phyloP scores from a whole-genome alignment of 768 basidiomycete species.

The Epithele typhae region DNA sequence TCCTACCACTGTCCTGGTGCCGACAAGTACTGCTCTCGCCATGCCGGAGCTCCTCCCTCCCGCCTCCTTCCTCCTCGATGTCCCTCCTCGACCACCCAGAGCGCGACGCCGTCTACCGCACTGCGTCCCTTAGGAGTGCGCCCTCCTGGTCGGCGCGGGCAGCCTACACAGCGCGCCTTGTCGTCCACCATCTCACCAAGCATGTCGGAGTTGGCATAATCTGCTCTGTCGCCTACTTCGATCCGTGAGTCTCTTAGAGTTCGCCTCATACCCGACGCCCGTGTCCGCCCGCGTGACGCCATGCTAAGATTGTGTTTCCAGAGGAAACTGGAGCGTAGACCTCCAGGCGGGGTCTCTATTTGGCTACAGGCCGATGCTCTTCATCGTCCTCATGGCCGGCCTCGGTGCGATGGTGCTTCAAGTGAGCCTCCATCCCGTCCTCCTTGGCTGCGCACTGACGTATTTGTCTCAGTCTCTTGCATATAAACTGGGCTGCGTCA shows the following conservation, averaged over 20 bases:
- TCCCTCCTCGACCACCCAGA: constrained; percentile 19
- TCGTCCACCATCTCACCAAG: constrained; percentile 15
- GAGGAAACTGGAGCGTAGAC: constrained; percentile 90
- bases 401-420: constrained; percentile 81
- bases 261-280: background rate
- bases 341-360: constrained; percentile 83
- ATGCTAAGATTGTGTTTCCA: constrained; percentile 19
- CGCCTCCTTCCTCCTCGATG: constrained; percentile 2
- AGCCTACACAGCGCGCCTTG: constrained; percentile 1
- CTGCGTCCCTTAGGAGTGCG: constrained; percentile 1
- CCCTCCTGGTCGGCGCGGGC: constrained; percentile 2
- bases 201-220: constrained; percentile 76
- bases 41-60: constrained; percentile 9
- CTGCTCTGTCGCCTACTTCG: constrained; percentile 85
- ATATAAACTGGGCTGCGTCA: constrained; percentile 75
- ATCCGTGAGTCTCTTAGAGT: constrained; percentile 47
- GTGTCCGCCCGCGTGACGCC: background rate
- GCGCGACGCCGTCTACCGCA: constrained; percentile 6
- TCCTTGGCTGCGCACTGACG: background rate
- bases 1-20: constrained; percentile 21
- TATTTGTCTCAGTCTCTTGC: constrained; percentile 54
- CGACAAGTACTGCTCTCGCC: constrained; percentile 16
- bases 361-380: constrained; percentile 76
- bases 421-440: constrained; percentile 32
- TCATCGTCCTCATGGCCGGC: constrained; percentile 79